A percentile compares a stretch with the other conserved stretches of the same genome.
These are phyloP conservation scores for Rhynchospora pubera DNA, from an alignment of 176 grass and related monocot species.

Conservation along the genomic window DNA sequence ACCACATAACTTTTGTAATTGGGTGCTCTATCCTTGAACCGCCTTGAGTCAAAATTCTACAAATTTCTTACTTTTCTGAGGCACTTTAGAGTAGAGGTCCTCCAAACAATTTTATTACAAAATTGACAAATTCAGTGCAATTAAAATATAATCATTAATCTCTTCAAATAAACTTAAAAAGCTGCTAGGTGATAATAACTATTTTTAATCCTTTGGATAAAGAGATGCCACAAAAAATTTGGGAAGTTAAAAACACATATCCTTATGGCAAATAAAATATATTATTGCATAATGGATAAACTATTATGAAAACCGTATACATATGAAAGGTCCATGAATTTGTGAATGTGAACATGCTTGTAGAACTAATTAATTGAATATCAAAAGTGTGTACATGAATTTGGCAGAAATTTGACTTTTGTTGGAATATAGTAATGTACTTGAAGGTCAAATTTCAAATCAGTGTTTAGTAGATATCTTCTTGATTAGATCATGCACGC, in stretches of 20 bases:
- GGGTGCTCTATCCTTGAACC: neutral
- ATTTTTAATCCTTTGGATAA: neutral
- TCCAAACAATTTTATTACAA: no score
- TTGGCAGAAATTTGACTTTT: neutral
- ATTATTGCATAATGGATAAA: neutral
- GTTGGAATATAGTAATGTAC: neutral
- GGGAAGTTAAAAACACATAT: neutral
- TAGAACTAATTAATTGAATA: neutral
- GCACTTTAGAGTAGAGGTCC: neutral
- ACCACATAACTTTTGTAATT: neutral
- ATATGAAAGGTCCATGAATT: neutral
- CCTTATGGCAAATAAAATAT: neutral
- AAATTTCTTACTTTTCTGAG: neutral
- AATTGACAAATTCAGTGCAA: no score
- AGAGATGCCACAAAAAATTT: neutral
- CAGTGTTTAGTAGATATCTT: neutral
- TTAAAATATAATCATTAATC: no score
- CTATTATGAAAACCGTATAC: neutral
- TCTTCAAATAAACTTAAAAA: neutral
- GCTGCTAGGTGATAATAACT: neutral
- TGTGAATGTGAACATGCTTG: neutral
- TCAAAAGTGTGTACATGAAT: neutral
- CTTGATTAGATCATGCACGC: neutral
- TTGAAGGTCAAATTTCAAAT: neutral
- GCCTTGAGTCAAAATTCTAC: neutral